phyloP scores from a whole-genome alignment of 2,329 filamentous ascomycete genomes.

The Pseudomassariella vexata region DNA sequence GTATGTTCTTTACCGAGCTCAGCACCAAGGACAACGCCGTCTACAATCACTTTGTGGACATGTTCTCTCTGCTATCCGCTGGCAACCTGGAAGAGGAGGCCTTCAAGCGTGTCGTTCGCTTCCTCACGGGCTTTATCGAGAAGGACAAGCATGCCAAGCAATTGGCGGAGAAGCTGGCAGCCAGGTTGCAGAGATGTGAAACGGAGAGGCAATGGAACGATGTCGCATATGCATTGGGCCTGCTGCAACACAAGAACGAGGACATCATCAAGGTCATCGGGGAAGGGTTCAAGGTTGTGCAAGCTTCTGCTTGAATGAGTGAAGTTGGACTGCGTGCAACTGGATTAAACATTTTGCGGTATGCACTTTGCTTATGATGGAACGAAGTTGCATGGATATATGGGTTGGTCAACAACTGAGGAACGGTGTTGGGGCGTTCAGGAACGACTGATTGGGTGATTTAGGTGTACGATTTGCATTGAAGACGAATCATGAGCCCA shows the following conservation, averaged over 20 bases:
- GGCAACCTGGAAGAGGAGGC: constrained; percentile 82
- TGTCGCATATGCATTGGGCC: constrained; percentile 83
- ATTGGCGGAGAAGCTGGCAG: constrained; percentile 85
- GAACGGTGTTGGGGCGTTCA: no score
- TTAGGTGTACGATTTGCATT: no score
- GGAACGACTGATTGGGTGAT: no score
- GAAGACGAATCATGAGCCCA: no score
- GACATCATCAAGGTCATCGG: constrained; percentile 73
- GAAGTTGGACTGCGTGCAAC: no score
- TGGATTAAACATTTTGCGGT: no score
- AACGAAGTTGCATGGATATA: no score
- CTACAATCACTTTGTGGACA: constrained; percentile 99
- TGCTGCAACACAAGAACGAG: constrained; percentile 90
- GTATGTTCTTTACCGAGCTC: constrained; percentile 98
- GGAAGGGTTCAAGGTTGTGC: constrained; percentile 71
- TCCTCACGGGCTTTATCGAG: constrained; percentile 92
- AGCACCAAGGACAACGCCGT: constrained; percentile 98
- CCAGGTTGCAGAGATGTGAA: constrained; percentile 77
- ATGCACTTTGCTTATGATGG: no score
- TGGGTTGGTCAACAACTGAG: no score
- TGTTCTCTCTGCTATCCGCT: constrained; percentile 89
- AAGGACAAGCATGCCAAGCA: constrained; percentile 99
- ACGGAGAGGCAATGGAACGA: constrained; percentile 97
- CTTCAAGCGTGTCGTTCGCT: constrained; percentile 82
- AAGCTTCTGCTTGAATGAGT: constrained; percentile 44